Base-by-base conservation (phyloP, 805 yeast genomes). In the Hyphopichia homilentoma region DNA sequence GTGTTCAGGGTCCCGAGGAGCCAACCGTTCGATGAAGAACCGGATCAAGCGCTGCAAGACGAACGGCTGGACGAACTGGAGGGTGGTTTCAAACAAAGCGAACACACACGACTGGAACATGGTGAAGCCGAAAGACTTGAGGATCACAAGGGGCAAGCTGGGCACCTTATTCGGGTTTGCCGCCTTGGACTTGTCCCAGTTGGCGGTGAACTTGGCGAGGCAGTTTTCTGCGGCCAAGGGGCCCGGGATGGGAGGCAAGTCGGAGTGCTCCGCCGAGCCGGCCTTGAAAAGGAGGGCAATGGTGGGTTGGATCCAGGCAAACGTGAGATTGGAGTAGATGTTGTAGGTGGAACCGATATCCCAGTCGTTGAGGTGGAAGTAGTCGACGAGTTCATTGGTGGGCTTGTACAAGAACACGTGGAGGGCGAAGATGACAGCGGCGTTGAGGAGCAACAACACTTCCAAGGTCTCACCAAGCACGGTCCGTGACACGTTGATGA, bases 181-280 rank as follows among this genome's bases (percentile, higher is more conserved):
- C 35, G 11, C 48, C 41, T 11, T 34, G 36, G 13, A 21, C 34
- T 5, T 45, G 4, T 41, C 31, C 64, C 64, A 63, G 21, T 44
- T 32, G 8, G 39, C 39, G 12, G 43, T 32, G 33, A 63, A 50
- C 21, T 17, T 31, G 7, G 7, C 11, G 22, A 20, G 7, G 7
- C 9, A 8, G 7, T 11, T 20, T 20, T 20, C 11, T 8, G 9
- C 7, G 7, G 22, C 7, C 7, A 20, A 8, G 18, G 8, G 7
- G 8, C 17, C 11, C 9, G 96, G 95, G 25, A 87, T 67, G 12
- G 74, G 70, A 8, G 96, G 96, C 31, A 90, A 69, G 54, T 88
- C 96, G 2, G 66, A 61, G 7, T 44, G 40, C 16, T 35, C 38
- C 13, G 56, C 52, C 13, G 46, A 46, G n/a, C 40, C 47, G 6